phyloP scores from a whole-genome alignment of 306 rosid species.

The Spatholobus suberectus region DNA sequence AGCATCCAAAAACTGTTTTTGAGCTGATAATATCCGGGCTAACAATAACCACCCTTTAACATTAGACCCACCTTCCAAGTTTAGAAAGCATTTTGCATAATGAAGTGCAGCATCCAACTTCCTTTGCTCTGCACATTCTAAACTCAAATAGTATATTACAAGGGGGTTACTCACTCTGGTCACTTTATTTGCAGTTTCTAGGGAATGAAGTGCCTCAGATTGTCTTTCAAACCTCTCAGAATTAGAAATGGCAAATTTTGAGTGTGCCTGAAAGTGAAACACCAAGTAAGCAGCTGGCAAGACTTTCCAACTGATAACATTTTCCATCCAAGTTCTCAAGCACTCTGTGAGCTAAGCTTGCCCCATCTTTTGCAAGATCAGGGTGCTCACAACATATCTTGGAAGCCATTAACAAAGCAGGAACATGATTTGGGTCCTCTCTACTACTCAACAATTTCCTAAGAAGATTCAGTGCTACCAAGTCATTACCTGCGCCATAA shows the following conservation, averaged over 20 bases:
- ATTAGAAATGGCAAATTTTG: constrained; percentile 65
- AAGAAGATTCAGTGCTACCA: constrained; percentile 75
- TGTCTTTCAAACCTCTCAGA: constrained; percentile 68
- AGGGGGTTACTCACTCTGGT: constrained; percentile 66
- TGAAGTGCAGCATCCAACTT: constrained; percentile 72
- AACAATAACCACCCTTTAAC: constrained; percentile 78
- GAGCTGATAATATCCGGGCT: constrained; percentile 85
- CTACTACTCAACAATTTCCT: constrained; percentile 61
- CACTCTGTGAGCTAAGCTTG: constrained; percentile 59
- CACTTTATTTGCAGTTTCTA: constrained; percentile 70
- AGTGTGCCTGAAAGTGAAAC: constrained; percentile 72
- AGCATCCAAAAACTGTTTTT: constrained; percentile 71
- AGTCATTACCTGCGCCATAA: constrained; percentile 74
- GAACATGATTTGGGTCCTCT: constrained; percentile 73
- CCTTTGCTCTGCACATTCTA: constrained; percentile 83
- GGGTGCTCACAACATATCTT: constrained; percentile 77
- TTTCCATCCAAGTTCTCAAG: constrained; percentile 58
- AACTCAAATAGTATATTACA: constrained; percentile 68
- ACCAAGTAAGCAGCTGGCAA: constrained; percentile 76
- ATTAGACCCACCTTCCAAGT: constrained; percentile 73
- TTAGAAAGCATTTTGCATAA: constrained; percentile 64
- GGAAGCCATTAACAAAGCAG: constrained; percentile 79
- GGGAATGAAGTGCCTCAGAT: constrained; percentile 68
- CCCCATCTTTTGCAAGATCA: constrained; percentile 68
- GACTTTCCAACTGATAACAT: constrained; percentile 71